Percentiles rank a stretch among this genome's conserved stretches.
These are phyloP conservation scores for Neophaeococcomyces mojaviensis DNA, from an alignment of 2,329 filamentous ascomycete species.

Conservation along the genomic window DNA sequence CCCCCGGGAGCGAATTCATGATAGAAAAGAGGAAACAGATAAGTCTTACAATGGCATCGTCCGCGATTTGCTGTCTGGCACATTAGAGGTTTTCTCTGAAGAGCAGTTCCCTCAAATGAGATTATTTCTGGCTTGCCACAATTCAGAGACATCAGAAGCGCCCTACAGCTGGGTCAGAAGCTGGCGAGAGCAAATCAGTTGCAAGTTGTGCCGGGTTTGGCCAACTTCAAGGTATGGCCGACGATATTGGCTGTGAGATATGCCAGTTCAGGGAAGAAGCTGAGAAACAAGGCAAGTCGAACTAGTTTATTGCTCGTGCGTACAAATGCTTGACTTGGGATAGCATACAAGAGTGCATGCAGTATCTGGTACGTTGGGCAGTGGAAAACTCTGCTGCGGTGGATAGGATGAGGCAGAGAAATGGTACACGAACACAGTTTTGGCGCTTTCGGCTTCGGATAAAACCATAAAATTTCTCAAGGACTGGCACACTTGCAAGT, in stretches of 20 bases:
- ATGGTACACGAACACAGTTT: too few species aligned
- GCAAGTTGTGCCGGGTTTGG: conserved; percentile 51
- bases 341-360: conserved; percentile 50
- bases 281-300: conserved; percentile 21
- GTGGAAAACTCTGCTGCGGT: conserved; percentile 69
- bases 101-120: conserved; percentile 36
- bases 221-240: conserved; percentile 91
- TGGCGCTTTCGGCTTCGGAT: too few species aligned
- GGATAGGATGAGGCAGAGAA: conserved; percentile 25
- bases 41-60: conserved; percentile 50
- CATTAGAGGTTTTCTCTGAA: conserved; percentile 29
- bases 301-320: conserved; percentile 34
- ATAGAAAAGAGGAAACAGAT: conserved; percentile 42
- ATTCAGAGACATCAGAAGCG: conserved; percentile 46
- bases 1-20: conserved; percentile 38
- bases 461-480: too few species aligned
- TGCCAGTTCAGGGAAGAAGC: conserved; percentile 24
- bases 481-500: too few species aligned
- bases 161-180: conserved; percentile 37
- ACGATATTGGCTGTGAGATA: conserved; percentile 66
- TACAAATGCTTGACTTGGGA: conserved; percentile 56
- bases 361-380: conserved; percentile 56
- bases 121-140: conserved; percentile 55
- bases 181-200: conserved; percentile 40
- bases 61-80: conserved; percentile 44